Conservation (phyloP, 352 stramenopile genomes). For the Phytophthora hybrid region DNA sequence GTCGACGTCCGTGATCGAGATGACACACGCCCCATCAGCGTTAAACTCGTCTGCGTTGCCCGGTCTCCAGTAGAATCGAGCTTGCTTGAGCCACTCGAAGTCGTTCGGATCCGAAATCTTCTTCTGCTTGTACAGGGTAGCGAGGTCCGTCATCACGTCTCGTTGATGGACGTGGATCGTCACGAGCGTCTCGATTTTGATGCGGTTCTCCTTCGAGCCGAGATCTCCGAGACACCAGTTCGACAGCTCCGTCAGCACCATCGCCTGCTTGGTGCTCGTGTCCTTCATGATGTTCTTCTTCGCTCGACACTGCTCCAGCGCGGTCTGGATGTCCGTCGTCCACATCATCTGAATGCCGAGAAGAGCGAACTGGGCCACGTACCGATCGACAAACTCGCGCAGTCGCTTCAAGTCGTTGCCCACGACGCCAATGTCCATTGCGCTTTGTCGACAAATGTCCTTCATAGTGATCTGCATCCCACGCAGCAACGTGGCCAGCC, state of each 20-base stretch:
- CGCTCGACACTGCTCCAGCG: slow-evolving; percentile 94
- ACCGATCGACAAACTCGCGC: slow-evolving; percentile 95
- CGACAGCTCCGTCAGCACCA: slow-evolving; percentile 94
- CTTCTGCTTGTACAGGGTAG: slow-evolving; percentile 94
- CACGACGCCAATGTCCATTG: slow-evolving; percentile 92
- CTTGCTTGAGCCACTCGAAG: slow-evolving; percentile 99
- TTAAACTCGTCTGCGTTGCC: slow-evolving; percentile 95
- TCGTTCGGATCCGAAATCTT: slow-evolving; percentile 98
- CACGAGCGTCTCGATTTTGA: slow-evolving; percentile 98
- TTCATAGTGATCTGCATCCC: slow-evolving; percentile 98
- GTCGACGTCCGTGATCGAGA: slow-evolving; percentile 98
- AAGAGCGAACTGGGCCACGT: slow-evolving; percentile 96
- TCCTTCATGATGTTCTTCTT: slow-evolving; percentile 99
- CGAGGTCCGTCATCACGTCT: slow-evolving; percentile 97
- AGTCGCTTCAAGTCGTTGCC: slow-evolving; percentile 93
- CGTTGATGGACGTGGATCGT: slow-evolving; percentile 99
- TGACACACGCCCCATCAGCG: slow-evolving; percentile 95
- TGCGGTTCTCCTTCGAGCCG: slow-evolving; percentile 96
- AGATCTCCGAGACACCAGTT: slow-evolving; percentile 98
- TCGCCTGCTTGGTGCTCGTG: slow-evolving; percentile 94
- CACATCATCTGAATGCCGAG: slow-evolving; percentile 98
- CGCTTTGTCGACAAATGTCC: slow-evolving; percentile 95
- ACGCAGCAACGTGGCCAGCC: slow-evolving; percentile 95
- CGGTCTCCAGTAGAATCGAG: slow-evolving; percentile 98
- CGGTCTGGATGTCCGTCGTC: slow-evolving; percentile 95